A percentile compares a stretch with the other conserved stretches of the same genome.
phyloP scores from a whole-genome alignment of 148 eudicot species.

The Camellia sinensis region DNA sequence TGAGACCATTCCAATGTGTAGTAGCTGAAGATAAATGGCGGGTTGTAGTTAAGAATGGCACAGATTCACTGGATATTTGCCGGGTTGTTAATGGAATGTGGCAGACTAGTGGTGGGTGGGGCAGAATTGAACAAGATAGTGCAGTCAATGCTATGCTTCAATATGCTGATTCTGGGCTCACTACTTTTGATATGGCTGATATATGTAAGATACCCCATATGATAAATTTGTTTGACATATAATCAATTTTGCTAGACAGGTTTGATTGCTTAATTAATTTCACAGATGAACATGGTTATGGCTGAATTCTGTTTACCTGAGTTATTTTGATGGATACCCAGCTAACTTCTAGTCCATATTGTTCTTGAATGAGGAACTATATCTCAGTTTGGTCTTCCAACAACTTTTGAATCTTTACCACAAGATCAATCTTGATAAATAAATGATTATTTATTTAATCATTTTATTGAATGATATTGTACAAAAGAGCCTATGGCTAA shows the following conservation, averaged over 20 bases:
- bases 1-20: constrained; percentile 38
- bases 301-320: neutral
- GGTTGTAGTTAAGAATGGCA: constrained; percentile 59
- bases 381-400: neutral
- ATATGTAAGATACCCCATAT: constrained; percentile 46
- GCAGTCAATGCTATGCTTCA: constrained; percentile 71
- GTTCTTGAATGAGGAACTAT: neutral
- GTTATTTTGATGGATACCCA: neutral
- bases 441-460: too few species aligned
- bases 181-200: constrained; percentile 85
- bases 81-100: constrained; percentile 78
- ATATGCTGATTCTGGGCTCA: constrained; percentile 74
- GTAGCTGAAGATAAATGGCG: constrained; percentile 38
- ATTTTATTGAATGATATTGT: neutral
- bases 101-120: constrained; percentile 92
- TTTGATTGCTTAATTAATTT: neutral
- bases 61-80: constrained; percentile 61
- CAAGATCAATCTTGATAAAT: neutral
- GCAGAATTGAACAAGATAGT: constrained; percentile 48
- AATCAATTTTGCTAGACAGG: neutral
- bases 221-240: neutral
- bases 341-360: neutral
- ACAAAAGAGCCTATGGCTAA: neutral
- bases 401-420: neutral
- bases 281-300: neutral